These are phyloP conservation scores for Trametes polyzona DNA, from an alignment of 1,284 basidiomycete genomes.

Conservation along the genomic window DNA sequence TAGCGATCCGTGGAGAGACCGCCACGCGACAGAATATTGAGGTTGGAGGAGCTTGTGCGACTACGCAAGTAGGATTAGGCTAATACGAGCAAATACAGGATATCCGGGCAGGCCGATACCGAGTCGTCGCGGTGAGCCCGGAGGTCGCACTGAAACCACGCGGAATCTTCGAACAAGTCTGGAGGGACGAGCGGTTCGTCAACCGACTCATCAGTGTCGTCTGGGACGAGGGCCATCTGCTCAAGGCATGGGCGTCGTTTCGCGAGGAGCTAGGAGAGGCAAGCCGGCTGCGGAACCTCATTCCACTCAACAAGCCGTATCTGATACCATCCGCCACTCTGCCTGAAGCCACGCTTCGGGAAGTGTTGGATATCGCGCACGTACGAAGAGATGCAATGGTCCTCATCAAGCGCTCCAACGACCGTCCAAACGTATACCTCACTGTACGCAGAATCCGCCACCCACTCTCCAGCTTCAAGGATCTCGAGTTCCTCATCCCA, in stretches of 20 bases:
- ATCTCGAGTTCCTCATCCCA: slow-evolving; percentile 39
- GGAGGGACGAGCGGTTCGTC: slow-evolving; percentile 32
- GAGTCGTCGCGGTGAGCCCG: slow-evolving; percentile 38
- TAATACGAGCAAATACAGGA: background rate
- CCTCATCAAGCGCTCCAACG: slow-evolving; percentile 32
- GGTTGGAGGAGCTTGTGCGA: no score
- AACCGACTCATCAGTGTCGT: slow-evolving; percentile 33
- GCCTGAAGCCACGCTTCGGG: slow-evolving; percentile 26
- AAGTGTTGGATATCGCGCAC: slow-evolving; percentile 30
- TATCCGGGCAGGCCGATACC: slow-evolving; percentile 20
- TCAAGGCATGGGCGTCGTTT: slow-evolving; percentile 41
- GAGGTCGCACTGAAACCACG: slow-evolving; percentile 34
- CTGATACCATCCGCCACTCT: slow-evolving; percentile 42
- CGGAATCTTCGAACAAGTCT: slow-evolving; percentile 30
- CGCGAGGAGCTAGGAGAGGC: slow-evolving; percentile 35
- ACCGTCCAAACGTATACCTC: slow-evolving; percentile 38
- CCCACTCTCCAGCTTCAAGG: slow-evolving; percentile 29
- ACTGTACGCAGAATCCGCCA: slow-evolving; percentile 34
- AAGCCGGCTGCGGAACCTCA: slow-evolving; percentile 31
- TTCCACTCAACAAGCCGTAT: slow-evolving; percentile 32
- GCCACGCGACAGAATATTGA: slow-evolving; percentile 20
- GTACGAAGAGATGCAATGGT: background rate
- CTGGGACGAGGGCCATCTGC: slow-evolving; percentile 43
- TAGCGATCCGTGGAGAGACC: slow-evolving; percentile 27
- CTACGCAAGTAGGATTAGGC: background rate